Evolutionary conservation across 441 rosid species (phyloP).

Genomic region (Theobroma grandiflorum): DNA sequence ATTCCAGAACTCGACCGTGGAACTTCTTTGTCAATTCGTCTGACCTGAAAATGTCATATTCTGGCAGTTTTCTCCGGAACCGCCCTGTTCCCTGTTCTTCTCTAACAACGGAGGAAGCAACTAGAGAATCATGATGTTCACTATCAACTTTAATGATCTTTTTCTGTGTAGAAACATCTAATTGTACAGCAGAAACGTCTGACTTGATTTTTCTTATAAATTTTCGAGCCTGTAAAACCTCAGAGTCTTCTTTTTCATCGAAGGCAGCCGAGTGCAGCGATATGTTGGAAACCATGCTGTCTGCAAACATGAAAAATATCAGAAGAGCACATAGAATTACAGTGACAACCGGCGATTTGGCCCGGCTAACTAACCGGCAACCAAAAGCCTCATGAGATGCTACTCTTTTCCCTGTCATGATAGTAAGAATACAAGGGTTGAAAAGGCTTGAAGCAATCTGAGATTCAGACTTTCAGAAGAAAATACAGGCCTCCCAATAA

Average conservation of each 20-base stretch:
- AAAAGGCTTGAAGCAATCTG: neutral
- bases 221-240: conserved; percentile 27
- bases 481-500: neutral
- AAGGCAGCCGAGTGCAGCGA: conserved; percentile 33
- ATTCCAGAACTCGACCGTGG: conserved; percentile 53
- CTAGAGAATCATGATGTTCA: conserved; percentile 33
- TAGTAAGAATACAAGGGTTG: neutral
- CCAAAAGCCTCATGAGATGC: conserved; percentile 32
- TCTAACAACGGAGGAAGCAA: conserved; percentile 54
- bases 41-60: conserved; percentile 60
- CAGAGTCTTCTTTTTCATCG: conserved; percentile 22
- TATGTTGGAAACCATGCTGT: conserved; percentile 38
- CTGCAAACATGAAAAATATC: conserved; percentile 48
- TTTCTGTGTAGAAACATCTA: conserved; percentile 33
- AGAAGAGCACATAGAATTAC: conserved; percentile 40
- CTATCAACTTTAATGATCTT: conserved; percentile 19
- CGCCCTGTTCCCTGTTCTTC: conserved; percentile 57
- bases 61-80: conserved; percentile 51
- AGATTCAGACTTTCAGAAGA: neutral
- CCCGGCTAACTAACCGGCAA: conserved; percentile 30
- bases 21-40: conserved; percentile 51
- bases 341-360: conserved; percentile 39
- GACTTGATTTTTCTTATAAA: conserved; percentile 28
- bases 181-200: conserved; percentile 27
- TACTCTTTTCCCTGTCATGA: conserved; percentile 33